Evolutionary conservation across 1,284 basidiomycete species (phyloP).

Genomic region (Fomitopsis palustris): DNA sequence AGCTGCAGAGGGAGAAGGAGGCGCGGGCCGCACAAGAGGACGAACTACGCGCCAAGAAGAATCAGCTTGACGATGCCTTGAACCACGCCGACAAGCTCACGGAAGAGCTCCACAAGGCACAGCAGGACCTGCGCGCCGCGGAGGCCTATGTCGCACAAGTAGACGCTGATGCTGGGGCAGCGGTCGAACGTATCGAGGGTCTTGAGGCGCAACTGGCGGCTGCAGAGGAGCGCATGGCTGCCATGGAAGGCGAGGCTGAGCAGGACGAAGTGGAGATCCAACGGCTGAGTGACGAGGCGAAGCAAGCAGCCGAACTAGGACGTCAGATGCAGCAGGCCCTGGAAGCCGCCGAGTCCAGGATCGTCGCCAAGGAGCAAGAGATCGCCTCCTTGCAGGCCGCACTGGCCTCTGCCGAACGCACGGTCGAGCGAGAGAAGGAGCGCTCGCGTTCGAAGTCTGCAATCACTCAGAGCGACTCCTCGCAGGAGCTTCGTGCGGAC

Average conservation of each 20-base stretch:
- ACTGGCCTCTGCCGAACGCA: conserved; percentile 55
- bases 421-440: conserved; percentile 45
- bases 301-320: conserved; percentile 49
- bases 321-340: conserved; percentile 71
- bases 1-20: conserved; percentile 47
- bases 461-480: conserved; percentile 28
- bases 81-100: conserved; percentile 22
- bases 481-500: conserved; percentile 46
- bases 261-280: conserved; percentile 46
- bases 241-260: conserved; percentile 42
- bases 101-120: conserved; percentile 27
- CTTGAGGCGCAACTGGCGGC: conserved; percentile 49
- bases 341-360: conserved; percentile 64
- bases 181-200: conserved; percentile 44
- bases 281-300: conserved; percentile 48
- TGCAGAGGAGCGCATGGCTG: conserved; percentile 43
- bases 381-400: conserved; percentile 49
- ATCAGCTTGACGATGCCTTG: conserved; percentile 19
- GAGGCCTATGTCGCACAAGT: conserved; percentile 52
- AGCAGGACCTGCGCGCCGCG: conserved; percentile 37
- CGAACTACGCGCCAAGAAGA: conserved; percentile 33
- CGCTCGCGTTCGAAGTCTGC: conserved; percentile 28
- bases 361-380: conserved; percentile 55
- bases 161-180: conserved; percentile 46
- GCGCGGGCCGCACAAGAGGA: conserved; percentile 30